Conservation (phyloP, 176 grass and related monocot genomes). For the Chloris gayana region DNA sequence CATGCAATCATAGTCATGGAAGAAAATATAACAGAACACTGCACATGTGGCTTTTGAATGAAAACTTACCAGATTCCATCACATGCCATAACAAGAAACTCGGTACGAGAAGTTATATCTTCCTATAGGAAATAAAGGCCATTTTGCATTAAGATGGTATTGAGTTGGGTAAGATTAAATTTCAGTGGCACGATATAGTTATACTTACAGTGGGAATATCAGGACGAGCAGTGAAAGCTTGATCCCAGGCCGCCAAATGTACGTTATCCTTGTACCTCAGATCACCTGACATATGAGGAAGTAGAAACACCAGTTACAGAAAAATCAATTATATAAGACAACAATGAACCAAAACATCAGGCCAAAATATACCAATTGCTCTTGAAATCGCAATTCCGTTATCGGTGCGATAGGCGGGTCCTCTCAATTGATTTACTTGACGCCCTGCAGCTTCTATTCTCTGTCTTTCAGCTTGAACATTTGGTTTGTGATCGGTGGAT, state of each 20-base stretch:
- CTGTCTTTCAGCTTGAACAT: neutral
- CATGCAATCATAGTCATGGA: slow-evolving; percentile 10
- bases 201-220: slow-evolving; percentile 44
- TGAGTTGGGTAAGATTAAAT: slow-evolving; percentile 10
- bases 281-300: slow-evolving; percentile 46
- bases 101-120: slow-evolving; percentile 32
- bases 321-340: neutral
- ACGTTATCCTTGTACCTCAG: slow-evolving; percentile 26
- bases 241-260: neutral
- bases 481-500: slow-evolving; percentile 47
- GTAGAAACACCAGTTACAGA: neutral
- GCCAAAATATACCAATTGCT: slow-evolving; percentile 38
- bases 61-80: slow-evolving; percentile 68
- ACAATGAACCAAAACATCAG: neutral
- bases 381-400: slow-evolving; percentile 40
- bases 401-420: slow-evolving; percentile 29
- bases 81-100: slow-evolving; percentile 66
- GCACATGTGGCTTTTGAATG: neutral
- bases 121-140: slow-evolving; percentile 21
- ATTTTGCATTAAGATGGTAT: slow-evolving; percentile 30
- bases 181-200: neutral
- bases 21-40: slow-evolving; percentile 21
- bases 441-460: slow-evolving; percentile 44
- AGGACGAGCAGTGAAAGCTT: slow-evolving; percentile 46
- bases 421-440: neutral